Evolutionary conservation across 2,329 filamentous ascomycete species (phyloP).

Genomic region (Ascosphaera apis): DNA sequence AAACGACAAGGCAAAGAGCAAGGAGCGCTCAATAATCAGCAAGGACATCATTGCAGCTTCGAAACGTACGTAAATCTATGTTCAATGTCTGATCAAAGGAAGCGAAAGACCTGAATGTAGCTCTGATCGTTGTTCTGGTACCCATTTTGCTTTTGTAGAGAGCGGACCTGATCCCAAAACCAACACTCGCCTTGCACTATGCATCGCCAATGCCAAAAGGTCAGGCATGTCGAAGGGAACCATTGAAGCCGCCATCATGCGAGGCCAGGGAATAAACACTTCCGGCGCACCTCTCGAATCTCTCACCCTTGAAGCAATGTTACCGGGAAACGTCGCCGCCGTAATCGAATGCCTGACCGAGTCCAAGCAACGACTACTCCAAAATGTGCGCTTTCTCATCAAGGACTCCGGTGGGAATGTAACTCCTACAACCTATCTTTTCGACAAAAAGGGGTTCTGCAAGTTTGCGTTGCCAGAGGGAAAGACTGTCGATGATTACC

Average conservation of each 20-base stretch:
- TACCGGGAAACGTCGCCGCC: slow-evolving; percentile 49
- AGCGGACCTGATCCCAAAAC: slow-evolving; percentile 48
- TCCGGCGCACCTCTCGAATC: slow-evolving; percentile 55
- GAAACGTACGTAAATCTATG: slow-evolving; percentile 32
- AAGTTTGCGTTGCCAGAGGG: slow-evolving; percentile 37
- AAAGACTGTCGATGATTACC: slow-evolving; percentile 41
- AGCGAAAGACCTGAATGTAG: background rate
- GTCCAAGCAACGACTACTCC: slow-evolving; percentile 47
- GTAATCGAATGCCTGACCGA: slow-evolving; percentile 76
- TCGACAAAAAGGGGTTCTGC: slow-evolving; percentile 56
- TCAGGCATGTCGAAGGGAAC: slow-evolving; percentile 60
- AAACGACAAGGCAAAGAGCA: slow-evolving; percentile 53
- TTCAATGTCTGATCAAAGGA: background rate
- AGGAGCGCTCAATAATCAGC: slow-evolving; percentile 41
- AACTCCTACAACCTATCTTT: slow-evolving; percentile 62
- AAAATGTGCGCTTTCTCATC: slow-evolving; percentile 47
- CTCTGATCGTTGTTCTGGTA: background rate
- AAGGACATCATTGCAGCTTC: slow-evolving; percentile 54
- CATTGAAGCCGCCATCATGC: slow-evolving; percentile 68
- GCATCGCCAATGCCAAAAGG: slow-evolving; percentile 60
- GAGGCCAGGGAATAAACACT: slow-evolving; percentile 63
- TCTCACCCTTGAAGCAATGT: slow-evolving; percentile 56
- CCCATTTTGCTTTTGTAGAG: slow-evolving; percentile 25
- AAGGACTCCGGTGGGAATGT: slow-evolving; percentile 48
- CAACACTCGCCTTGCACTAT: slow-evolving; percentile 54